phyloP scores from a whole-genome alignment of 2,329 filamentous ascomycete genomes.

The Cytospora piceicola region DNA sequence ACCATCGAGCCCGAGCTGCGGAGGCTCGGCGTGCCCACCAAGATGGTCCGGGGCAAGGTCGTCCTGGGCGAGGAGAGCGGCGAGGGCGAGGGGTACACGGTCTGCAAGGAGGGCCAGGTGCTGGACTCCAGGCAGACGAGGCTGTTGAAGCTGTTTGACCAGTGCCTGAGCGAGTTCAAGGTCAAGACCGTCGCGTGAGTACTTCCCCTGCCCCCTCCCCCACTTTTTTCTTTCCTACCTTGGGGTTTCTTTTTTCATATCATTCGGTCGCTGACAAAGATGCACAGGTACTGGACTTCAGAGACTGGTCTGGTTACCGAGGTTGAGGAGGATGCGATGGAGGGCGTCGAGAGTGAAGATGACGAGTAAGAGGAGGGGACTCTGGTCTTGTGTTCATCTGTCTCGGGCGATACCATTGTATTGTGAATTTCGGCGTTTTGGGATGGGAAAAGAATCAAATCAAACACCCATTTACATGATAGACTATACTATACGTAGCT shows the following conservation, averaged over 20 bases:
- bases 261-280: conserved; percentile 29
- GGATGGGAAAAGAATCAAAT: conserved; percentile 9
- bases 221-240: not conserved
- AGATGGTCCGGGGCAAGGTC: conserved; percentile 86
- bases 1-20: conserved; percentile 88
- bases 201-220: conserved; percentile 1
- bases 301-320: conserved; percentile 64
- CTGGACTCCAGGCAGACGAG: conserved; percentile 92
- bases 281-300: conserved; percentile 62
- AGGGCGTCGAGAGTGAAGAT: conserved; percentile 36
- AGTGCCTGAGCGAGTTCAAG: conserved; percentile 88
- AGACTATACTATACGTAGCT: conserved; percentile 6
- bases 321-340: conserved; percentile 42
- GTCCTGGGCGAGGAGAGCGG: conserved; percentile 66
- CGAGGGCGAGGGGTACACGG: conserved; percentile 63
- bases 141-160: conserved; percentile 89
- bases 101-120: conserved; percentile 84
- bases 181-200: conserved; percentile 76
- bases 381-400: not conserved
- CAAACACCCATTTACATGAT: not conserved
- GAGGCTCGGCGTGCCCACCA: conserved; percentile 86
- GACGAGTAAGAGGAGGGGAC: conserved; percentile 29
- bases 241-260: not conserved
- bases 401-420: conserved; percentile 24
- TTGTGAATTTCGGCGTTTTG: conserved; percentile 26